A percentile compares a stretch with the other conserved stretches of the same genome.
Conservation (phyloP, 148 eudicot genomes). For the Rheum nobile region DNA sequence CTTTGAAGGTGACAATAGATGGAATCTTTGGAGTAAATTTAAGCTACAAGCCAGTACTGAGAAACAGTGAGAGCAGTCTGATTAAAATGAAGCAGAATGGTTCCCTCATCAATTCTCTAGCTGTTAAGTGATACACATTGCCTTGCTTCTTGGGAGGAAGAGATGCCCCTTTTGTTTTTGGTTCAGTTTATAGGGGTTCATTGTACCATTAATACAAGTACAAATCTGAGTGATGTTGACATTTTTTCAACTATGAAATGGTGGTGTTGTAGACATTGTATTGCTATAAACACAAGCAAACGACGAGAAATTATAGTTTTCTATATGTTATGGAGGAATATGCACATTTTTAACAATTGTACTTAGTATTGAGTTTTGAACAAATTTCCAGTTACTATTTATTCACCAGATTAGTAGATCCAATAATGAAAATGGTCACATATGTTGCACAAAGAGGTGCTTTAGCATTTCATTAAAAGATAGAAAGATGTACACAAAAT, state of each 20-base stretch:
- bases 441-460: not conserved
- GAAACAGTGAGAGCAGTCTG: conserved; percentile 80
- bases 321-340: not conserved
- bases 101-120: conserved; percentile 27
- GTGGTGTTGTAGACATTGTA: not conserved
- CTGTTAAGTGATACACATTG: conserved; percentile 29
- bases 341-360: not conserved
- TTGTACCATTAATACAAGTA: conserved; percentile 2
- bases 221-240: not conserved
- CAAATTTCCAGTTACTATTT: not conserved
- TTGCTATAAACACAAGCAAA: too few relatives aligned
- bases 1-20: not conserved
- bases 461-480: too few relatives aligned
- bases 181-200: not conserved
- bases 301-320: too few relatives aligned
- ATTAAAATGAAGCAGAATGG: conserved; percentile 83
- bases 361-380: not conserved
- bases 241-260: not conserved
- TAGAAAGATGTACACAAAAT: not conserved
- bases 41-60: conserved; percentile 86
- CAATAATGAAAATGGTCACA: not conserved
- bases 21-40: conserved; percentile 7
- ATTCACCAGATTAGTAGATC: not conserved
- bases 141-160: conserved; percentile 2
- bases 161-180: not conserved